Evolutionary conservation across 225 moss, liverwort and hornwort species (phyloP), one percentile per base, ranked within the genome.

Genomic region (Asterella californica): DNA sequence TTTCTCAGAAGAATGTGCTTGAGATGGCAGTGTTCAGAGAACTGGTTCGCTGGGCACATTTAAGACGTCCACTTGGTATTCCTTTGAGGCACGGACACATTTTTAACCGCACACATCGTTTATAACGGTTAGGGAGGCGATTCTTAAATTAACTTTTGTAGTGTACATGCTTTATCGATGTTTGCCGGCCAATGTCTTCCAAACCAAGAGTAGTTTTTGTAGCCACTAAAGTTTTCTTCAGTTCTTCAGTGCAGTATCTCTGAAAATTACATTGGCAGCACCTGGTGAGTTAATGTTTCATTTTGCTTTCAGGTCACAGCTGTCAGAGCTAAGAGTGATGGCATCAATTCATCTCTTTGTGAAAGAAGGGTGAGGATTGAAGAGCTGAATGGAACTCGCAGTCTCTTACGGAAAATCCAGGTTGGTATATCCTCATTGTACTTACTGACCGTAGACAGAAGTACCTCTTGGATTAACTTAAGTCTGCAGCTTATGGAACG

Each of bases 331-430:
- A 95, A 99, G 86, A 99, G 99, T 86, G 99, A 99, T 81, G 84
- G 85, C 73, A 86, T 99, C 55, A 95, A 99, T 83, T 88, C 90
- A 15, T 93, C 95, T 74, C 88, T 99, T 77, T 91, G 86, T 84
- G 88, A 89, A 79, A 91, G 99, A 74, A 92, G 95, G 86, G 97
- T 92, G 79, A 92, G 85, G 63, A 99, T 99, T 83, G 97, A 99
- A 88, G 94, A 95, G 81, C 87, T 93, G 78, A 99, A 95, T 81
- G 85, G 80, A 54, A 93, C 90, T 54, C 90, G 90, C 84, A 91
- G 91, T 82, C 88, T 99, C 53, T 83, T 99, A 60, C 92, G 91
- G 18, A 94, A 94, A 91, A 85, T 96, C 37, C 92, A 95, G 91
- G 94, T 91, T 69, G 29, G 47, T 65, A 9, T 36, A 33, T 18